A percentile compares a stretch with the other conserved stretches of the same genome.
Evolutionary conservation across 2,329 filamentous ascomycete genomes (phyloP).

Genomic region (Botrytis fabae): DNA sequence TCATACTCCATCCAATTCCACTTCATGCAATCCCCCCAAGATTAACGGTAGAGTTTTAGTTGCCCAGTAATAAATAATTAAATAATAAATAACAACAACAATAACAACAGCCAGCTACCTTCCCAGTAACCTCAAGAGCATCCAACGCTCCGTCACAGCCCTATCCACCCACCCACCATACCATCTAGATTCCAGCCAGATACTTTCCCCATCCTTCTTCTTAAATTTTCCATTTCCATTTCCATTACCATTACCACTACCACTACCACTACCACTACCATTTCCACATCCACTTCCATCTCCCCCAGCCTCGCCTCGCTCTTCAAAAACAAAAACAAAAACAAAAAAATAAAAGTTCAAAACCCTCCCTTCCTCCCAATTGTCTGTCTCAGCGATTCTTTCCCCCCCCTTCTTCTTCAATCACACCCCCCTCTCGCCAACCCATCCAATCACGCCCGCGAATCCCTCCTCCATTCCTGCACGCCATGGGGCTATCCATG

Average conservation of each 20-base stretch:
- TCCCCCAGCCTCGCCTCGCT: no score
- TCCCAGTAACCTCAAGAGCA: neutral
- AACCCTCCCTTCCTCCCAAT: neutral
- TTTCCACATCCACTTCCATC: no score
- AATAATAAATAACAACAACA: no score
- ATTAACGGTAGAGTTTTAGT: neutral
- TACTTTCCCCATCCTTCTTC: no score
- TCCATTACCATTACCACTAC: neutral
- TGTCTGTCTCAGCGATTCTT: neutral
- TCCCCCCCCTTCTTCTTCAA: neutral
- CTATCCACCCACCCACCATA: neutral
- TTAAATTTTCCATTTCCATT: no score
- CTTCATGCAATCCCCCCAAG: neutral
- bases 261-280: no score
- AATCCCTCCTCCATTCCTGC: neutral
- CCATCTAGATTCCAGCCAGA: no score
- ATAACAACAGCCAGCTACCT: no score
- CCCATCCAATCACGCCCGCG: neutral
- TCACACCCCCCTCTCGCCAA: conserved; percentile 8
- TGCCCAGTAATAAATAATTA: no score
- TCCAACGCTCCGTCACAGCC: neutral
- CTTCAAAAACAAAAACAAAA: neutral
- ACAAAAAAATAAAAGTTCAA: neutral
- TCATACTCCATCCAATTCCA: neutral
- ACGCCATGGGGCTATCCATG: conserved; percentile 23